These are phyloP conservation scores for Panaeolus cyanescens DNA, from an alignment of 768 basidiomycete genomes.

Conservation along the genomic window DNA sequence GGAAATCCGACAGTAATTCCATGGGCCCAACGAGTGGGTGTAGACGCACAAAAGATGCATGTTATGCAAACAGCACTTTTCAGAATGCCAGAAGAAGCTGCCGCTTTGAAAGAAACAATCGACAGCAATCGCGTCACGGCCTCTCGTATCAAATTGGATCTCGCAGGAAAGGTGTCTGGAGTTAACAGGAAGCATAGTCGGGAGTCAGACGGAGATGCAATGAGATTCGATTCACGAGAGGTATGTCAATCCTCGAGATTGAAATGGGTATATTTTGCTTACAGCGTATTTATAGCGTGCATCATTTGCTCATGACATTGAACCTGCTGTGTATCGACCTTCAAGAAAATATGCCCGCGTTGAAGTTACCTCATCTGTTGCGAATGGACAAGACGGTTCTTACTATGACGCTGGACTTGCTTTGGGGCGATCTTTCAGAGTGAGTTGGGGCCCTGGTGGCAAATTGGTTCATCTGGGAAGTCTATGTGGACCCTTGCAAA, in stretches of 20 bases:
- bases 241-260: slow-evolving; percentile 32
- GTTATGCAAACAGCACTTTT: slow-evolving; percentile 94
- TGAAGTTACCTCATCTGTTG: slow-evolving; percentile 64
- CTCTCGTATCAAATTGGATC: slow-evolving; percentile 31
- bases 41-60: slow-evolving; percentile 88
- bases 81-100: slow-evolving; percentile 73
- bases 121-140: slow-evolving; percentile 31
- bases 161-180: slow-evolving; percentile 33
- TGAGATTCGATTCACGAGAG: slow-evolving; percentile 64
- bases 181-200: slow-evolving; percentile 73
- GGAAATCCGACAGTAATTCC: slow-evolving; percentile 58
- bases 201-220: slow-evolving; percentile 74
- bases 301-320: slow-evolving; percentile 77
- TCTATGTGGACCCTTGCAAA: slow-evolving; percentile 59
- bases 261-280: background rate
- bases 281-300: slow-evolving; percentile 52
- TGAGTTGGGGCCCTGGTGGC: slow-evolving; percentile 88
- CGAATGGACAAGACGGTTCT: slow-evolving; percentile 62
- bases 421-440: slow-evolving; percentile 85
- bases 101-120: slow-evolving; percentile 57
- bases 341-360: slow-evolving; percentile 81
- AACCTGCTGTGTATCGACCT: slow-evolving; percentile 69
- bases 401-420: slow-evolving; percentile 83
- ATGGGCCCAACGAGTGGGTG: slow-evolving; percentile 71
- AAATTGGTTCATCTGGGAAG: slow-evolving; percentile 75